Base-by-base conservation (phyloP, 1,284 basidiomycete species). In the Fomitiporia mediterranea region DNA sequence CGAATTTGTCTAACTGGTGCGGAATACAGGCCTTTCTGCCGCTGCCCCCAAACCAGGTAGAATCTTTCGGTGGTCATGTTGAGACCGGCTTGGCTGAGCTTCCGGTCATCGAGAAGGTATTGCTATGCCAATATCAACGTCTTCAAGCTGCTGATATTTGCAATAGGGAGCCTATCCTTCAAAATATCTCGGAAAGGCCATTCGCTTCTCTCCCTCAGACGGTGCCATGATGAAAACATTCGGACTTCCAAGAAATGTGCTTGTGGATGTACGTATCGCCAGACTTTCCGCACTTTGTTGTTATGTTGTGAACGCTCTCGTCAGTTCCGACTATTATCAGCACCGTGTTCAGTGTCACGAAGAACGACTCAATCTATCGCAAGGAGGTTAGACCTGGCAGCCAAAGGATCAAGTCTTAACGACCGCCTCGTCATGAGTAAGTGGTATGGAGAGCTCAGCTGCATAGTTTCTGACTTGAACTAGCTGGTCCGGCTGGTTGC, bases 401-500 rank as follows among this genome's bases (percentile, higher is more conserved):
- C 66, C 28, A 56, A 67, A 9, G 64, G 68, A 50, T 70, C 80
- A 11, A 80, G 80, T 65, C 32, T 64, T 46, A 68, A 79, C 5
- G 77, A 75, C 2, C 71, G 86, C 25, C 60, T 82, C 9, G 78
- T 88, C n/a, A 67, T 87, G 2, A 86, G 87, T 84, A 61, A 55
- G 84, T 73, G 5, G 11, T 32, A 19, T 46, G 40, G 53, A 9
- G n/a, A n/a, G n/a, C 30, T 21, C 3, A 30, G 17, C 11, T n/a
- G 17, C 7, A n/a, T 30, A 8, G 44, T 17, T 4, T 32, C 25
- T 58, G 44, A 64, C 40, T 65, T 30, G 11, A 54, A 25, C 27
- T 58, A 92, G 90, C 82, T 60, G 95, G 94, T n/a, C 68, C 77
- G 1, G 61, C 78, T 5, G 95, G 94, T 1, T 83, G 80, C 55